phyloP scores from a whole-genome alignment of 345 rosid genomes.

The Trapa bicornis region DNA sequence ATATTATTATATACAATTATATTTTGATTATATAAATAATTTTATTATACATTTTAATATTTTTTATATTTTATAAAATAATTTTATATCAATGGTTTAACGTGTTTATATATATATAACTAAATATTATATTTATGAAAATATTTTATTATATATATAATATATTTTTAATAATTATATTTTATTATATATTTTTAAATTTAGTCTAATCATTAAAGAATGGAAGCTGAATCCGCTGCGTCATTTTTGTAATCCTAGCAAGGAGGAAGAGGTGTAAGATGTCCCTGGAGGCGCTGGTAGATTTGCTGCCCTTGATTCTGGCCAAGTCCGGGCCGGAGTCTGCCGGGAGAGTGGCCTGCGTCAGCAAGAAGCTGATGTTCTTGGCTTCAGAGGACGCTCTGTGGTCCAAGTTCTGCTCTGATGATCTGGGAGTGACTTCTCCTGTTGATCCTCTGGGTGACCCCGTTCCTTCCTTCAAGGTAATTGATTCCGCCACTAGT shows the following conservation, averaged over 20 bases:
- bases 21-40: no score
- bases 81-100: no score
- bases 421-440: slow-evolving; percentile 47
- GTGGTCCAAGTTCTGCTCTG: slow-evolving; percentile 53
- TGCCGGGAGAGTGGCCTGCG: slow-evolving; percentile 39
- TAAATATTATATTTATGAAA: no score
- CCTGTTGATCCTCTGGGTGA: slow-evolving; percentile 59
- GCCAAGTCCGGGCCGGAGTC: slow-evolving; percentile 38
- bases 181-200: no score
- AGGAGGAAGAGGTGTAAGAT: slow-evolving; percentile 9
- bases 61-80: no score
- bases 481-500: slow-evolving; percentile 5
- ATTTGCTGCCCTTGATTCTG: slow-evolving; percentile 41
- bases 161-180: no score
- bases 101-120: no score
- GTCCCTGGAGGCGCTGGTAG: slow-evolving; percentile 57
- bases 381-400: slow-evolving; percentile 58
- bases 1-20: no score
- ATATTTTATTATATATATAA: no score
- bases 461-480: slow-evolving; percentile 62
- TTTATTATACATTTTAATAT: no score
- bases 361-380: slow-evolving; percentile 33
- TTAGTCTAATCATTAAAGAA: no score
- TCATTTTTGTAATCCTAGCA: not conserved
- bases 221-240: no score